Evolutionary conservation across 192 early-diverging fungal genomes (phyloP).

Genomic region (Coemansia sp.): DNA sequence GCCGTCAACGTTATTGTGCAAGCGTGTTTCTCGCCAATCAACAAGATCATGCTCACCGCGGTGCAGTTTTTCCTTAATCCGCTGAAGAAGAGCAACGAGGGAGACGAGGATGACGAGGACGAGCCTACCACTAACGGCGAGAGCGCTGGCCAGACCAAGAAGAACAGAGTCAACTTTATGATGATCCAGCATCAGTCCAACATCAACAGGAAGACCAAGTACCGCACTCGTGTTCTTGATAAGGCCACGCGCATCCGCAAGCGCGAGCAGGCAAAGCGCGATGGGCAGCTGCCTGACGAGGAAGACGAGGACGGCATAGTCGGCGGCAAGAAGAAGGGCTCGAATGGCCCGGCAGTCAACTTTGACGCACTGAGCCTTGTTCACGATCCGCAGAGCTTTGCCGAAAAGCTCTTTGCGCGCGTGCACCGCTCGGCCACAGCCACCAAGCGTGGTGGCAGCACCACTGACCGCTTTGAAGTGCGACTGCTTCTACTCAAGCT

Average conservation of each 20-base stretch:
- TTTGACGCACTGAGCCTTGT: constrained; percentile 93
- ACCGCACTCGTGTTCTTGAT: constrained; percentile 71
- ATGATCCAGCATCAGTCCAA: constrained; percentile 73
- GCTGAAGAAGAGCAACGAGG: constrained; percentile 59
- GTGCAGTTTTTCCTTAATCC: constrained; percentile 91
- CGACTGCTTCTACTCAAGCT: constrained; percentile 91
- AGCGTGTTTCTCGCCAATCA: constrained; percentile 87
- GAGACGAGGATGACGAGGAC: constrained; percentile 53
- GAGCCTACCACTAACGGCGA: constrained; percentile 62
- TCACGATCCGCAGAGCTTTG: constrained; percentile 97
- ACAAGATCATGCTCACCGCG: constrained; percentile 91
- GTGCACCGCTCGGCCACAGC: constrained; percentile 55
- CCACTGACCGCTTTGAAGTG: constrained; percentile 86
- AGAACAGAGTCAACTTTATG: constrained; percentile 61
- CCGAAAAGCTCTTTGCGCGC: constrained; percentile 90
- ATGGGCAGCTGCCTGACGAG: constrained; percentile 37
- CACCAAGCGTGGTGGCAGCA: constrained; percentile 54
- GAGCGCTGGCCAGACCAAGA: constrained; percentile 13
- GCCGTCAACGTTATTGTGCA: constrained; percentile 98
- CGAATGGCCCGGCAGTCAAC: constrained; percentile 72
- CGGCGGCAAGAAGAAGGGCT: constrained; percentile 54
- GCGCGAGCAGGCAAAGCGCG: constrained; percentile 56
- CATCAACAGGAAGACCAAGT: constrained; percentile 86
- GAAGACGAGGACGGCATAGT: constrained; percentile 18
- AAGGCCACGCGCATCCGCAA: constrained; percentile 58